These are phyloP conservation scores for Acanthamoeba polyphaga DNA, from an alignment of 208 protist genomes.

Conservation along the genomic window DNA sequence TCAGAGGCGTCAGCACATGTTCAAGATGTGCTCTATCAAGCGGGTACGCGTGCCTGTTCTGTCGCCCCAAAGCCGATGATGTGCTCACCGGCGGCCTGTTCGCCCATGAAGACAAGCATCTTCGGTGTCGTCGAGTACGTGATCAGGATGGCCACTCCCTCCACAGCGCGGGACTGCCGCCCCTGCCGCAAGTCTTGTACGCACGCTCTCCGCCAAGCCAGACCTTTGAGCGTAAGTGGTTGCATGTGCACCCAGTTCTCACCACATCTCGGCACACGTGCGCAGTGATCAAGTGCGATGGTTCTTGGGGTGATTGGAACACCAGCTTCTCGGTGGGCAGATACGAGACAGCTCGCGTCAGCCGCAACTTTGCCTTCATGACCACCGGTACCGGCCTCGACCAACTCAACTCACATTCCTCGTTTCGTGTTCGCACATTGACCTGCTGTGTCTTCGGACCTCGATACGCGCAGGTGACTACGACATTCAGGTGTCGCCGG, in stretches of 20 bases:
- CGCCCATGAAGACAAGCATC: neutral
- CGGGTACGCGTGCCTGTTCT: neutral
- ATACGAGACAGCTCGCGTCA: constrained; percentile 9
- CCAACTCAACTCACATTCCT: neutral
- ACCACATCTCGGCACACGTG: neutral
- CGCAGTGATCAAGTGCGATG: constrained; percentile 60
- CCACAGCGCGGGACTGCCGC: neutral
- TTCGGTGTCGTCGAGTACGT: constrained; percentile 33
- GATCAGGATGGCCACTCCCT: constrained; percentile 45
- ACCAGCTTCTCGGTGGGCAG: constrained; percentile 14
- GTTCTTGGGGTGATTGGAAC: constrained; percentile 52
- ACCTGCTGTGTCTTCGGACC: too few relatives aligned
- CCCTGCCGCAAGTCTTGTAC: constrained; percentile 48
- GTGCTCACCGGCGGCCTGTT: neutral
- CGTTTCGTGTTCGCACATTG: neutral
- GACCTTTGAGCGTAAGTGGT: neutral
- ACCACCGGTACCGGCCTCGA: constrained; percentile 6
- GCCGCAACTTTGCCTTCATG: constrained; percentile 66
- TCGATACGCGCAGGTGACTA: constrained; percentile 23
- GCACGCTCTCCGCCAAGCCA: neutral
- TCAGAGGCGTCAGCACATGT: neutral
- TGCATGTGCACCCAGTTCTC: neutral
- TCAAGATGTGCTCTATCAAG: constrained; percentile 70
- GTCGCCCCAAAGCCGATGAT: neutral
- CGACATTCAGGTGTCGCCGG: neutral